Evolutionary conservation across 2,329 filamentous ascomycete genomes (phyloP).

Genomic region (Xylariaceae sp.): DNA sequence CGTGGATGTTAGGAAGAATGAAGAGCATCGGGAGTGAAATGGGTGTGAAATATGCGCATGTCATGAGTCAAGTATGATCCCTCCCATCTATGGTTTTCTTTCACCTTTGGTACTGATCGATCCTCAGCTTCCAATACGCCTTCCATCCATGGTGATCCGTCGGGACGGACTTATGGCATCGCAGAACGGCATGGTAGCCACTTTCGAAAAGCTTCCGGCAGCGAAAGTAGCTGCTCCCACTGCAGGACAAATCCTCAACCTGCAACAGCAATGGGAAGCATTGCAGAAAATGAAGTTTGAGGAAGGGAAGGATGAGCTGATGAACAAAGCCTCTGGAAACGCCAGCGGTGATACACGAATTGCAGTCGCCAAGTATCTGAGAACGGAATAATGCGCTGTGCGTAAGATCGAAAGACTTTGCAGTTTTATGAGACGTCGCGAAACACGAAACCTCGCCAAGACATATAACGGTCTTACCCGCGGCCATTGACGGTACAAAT

Average conservation of each 20-base stretch:
- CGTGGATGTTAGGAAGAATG: slow-evolving; percentile 52
- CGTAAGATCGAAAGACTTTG: too few species aligned
- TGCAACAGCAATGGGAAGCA: slow-evolving; percentile 45
- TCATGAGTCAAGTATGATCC: slow-evolving; percentile 48
- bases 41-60: slow-evolving; percentile 55
- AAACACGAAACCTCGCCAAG: too few species aligned
- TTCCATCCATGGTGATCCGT: slow-evolving; percentile 60
- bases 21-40: slow-evolving; percentile 51
- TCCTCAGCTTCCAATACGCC: slow-evolving; percentile 50
- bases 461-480: too few species aligned
- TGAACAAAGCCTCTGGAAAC: slow-evolving; percentile 38
- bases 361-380: slow-evolving; percentile 37
- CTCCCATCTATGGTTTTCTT: neutral
- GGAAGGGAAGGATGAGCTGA: slow-evolving; percentile 38
- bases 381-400: neutral
- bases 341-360: slow-evolving; percentile 35
- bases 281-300: slow-evolving; percentile 45
- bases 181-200: slow-evolving; percentile 36
- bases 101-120: neutral
- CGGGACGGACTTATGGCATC: slow-evolving; percentile 47
- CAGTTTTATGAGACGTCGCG: too few species aligned
- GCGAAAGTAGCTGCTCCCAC: slow-evolving; percentile 36
- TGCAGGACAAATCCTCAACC: slow-evolving; percentile 35
- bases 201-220: slow-evolving; percentile 42
- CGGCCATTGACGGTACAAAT: too few species aligned